A percentile compares a stretch with the other conserved stretches of the same genome.
These are phyloP conservation scores for Heterobasidion parviporum DNA, from an alignment of 1,284 basidiomycete species.

Conservation along the genomic window DNA sequence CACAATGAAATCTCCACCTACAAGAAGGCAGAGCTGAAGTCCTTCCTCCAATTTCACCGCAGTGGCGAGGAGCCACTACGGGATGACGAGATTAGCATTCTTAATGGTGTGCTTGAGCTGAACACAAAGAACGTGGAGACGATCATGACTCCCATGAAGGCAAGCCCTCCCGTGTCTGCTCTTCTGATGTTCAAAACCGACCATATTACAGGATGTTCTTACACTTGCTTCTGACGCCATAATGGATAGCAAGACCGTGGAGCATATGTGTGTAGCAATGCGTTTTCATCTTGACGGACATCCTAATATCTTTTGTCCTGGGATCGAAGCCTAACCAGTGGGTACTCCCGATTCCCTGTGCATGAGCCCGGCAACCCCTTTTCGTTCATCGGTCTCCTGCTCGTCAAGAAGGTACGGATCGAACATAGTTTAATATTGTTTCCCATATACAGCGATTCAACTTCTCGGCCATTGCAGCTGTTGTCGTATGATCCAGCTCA, in stretches of 20 bases:
- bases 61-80: constrained; percentile 81
- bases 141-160: constrained; percentile 85
- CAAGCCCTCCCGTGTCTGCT: constrained; percentile 19
- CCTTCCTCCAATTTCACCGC: constrained; percentile 88
- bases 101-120: constrained; percentile 83
- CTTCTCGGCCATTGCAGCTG: constrained; percentile 39
- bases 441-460: not conserved
- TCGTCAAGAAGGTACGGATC: constrained; percentile 68
- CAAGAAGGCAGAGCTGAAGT: constrained; percentile 89
- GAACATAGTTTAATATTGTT: not conserved
- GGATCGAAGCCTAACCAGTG: constrained; percentile 51
- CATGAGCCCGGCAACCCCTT: constrained; percentile 71
- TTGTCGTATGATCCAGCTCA: constrained; percentile 86
- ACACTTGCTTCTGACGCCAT: constrained; percentile 72
- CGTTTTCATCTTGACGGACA: not conserved
- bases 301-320: not conserved
- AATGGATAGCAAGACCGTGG: constrained; percentile 73
- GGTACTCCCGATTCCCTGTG: constrained; percentile 92
- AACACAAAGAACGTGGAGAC: constrained; percentile 77
- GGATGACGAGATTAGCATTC: constrained; percentile 84
- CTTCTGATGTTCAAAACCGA: not conserved
- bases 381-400: constrained; percentile 81
- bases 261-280: constrained; percentile 50
- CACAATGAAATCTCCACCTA: constrained; percentile 68
- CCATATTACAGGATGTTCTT: constrained; percentile 58